A percentile compares a stretch with the other conserved stretches of the same genome.
phyloP scores from a whole-genome alignment of 2,329 filamentous ascomycete genomes.

The Botrytis cinerea region DNA sequence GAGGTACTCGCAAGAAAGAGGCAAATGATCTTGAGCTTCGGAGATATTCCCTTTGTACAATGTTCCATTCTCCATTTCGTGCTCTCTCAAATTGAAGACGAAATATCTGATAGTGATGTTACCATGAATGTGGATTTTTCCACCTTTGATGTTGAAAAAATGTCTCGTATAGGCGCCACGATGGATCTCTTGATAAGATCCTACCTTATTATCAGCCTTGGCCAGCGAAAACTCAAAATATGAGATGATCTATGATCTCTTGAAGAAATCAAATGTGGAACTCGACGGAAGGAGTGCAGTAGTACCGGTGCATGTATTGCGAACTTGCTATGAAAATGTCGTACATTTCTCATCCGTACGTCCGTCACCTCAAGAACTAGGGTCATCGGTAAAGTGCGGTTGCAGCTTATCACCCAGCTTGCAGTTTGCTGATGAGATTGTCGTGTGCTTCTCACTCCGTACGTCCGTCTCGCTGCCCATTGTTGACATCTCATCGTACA shows the following conservation, averaged over 20 bases:
- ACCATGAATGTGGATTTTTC: neutral
- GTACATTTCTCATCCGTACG: slow-evolving; percentile 1
- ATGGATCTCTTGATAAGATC: slow-evolving; percentile 8
- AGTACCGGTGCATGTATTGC: slow-evolving; percentile 2
- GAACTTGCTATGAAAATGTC: slow-evolving; percentile 4
- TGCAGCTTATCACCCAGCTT: neutral
- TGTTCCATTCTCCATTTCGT: slow-evolving; percentile 4
- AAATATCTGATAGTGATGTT: neutral
- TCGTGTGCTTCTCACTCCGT: slow-evolving; percentile 13
- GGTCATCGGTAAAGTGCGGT: slow-evolving; percentile 13
- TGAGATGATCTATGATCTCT: slow-evolving; percentile 1
- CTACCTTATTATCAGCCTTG: neutral
- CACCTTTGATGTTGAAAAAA: neutral
- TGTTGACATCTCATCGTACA: slow-evolving; percentile 8
- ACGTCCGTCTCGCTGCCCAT: neutral
- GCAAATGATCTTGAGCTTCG: neutral
- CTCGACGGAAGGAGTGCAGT: neutral
- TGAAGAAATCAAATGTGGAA: neutral
- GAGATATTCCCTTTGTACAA: neutral
- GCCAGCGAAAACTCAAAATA: neutral
- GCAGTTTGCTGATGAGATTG: neutral
- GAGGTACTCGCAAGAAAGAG: neutral
- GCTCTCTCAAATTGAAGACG: neutral
- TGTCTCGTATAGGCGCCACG: slow-evolving; percentile 4
- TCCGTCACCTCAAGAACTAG: slow-evolving; percentile 6